Percentiles rank a stretch among this genome's conserved stretches.
phyloP scores from a whole-genome alignment of 257 asterid genomes.

The Eucommia ulmoides region DNA sequence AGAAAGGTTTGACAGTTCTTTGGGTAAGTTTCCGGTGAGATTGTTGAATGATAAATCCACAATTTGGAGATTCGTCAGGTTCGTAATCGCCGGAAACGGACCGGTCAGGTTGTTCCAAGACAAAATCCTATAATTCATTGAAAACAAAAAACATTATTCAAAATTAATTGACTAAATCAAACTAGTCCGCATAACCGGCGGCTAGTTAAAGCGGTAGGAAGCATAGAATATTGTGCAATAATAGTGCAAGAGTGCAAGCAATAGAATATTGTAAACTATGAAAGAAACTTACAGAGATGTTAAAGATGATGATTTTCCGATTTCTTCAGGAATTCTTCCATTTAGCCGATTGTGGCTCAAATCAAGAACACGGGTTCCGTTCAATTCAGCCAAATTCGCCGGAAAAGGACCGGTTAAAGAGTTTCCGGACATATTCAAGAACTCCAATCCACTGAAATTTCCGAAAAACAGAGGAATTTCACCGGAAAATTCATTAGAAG shows the following conservation, averaged over 20 bases:
- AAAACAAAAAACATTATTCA: too few relatives aligned
- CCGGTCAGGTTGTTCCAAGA: constrained; percentile 63
- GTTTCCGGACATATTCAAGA: constrained; percentile 54
- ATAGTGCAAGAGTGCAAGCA: too few relatives aligned
- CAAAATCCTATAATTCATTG: constrained; percentile 42
- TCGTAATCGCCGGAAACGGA: constrained; percentile 41
- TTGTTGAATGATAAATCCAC: constrained; percentile 69
- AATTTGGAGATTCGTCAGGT: constrained; percentile 41
- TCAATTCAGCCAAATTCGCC: constrained; percentile 37
- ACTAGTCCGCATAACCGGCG: too few relatives aligned
- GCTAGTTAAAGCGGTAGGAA: too few relatives aligned
- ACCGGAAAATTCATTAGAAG: constrained; percentile 61
- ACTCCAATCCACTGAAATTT: constrained; percentile 39
- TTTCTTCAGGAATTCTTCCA: constrained; percentile 52
- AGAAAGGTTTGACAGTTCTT: constrained; percentile 51
- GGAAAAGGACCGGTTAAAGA: constrained; percentile 45
- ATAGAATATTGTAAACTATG: too few relatives aligned
- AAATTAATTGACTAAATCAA: too few relatives aligned
- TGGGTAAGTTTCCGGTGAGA: constrained; percentile 57
- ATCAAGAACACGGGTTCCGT: constrained; percentile 37
- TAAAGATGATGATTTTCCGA: constrained; percentile 55
- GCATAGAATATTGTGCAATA: too few relatives aligned
- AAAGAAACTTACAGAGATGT: constrained; percentile 57
- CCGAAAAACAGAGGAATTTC: constrained; percentile 43
- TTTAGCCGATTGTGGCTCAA: constrained; percentile 52